Evolutionary conservation across 116 monocot genomes (phyloP).

Genomic region (Posidonia oceanica): DNA sequence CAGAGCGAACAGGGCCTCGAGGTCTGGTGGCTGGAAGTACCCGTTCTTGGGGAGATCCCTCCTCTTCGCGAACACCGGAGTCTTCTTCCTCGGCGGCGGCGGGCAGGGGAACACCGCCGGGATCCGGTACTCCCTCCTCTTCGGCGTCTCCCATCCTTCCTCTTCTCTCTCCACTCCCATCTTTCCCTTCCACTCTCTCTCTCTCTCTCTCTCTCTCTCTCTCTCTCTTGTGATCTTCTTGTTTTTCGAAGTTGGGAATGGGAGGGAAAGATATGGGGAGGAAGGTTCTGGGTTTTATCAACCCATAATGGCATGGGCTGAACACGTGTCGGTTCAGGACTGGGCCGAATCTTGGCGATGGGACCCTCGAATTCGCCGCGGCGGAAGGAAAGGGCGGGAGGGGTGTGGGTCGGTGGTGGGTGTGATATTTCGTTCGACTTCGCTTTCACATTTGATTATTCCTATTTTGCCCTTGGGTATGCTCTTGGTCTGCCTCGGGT

Average conservation of each 20-base stretch:
- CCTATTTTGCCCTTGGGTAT: no score
- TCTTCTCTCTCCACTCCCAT: background rate
- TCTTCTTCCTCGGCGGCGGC: conserved; percentile 54
- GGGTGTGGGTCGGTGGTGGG: background rate
- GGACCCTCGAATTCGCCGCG: background rate
- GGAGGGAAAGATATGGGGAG: background rate
- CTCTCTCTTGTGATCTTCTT: background rate
- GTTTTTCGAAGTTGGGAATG: conserved; percentile 1
- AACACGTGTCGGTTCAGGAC: background rate
- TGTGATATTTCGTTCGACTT: background rate
- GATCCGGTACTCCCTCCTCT: conserved; percentile 49
- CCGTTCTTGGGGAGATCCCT: conserved; percentile 58
- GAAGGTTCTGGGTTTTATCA: background rate
- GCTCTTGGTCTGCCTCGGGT: no score
- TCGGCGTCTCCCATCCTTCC: conserved; percentile 82
- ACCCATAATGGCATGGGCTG: no score
- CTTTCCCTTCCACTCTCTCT: no score
- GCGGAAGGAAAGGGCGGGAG: background rate
- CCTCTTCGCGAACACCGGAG: conserved; percentile 20
- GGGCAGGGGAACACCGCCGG: conserved; percentile 42
- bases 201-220: background rate
- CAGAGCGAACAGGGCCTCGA: conserved; percentile 61
- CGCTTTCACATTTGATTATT: no score
- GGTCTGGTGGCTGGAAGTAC: conserved; percentile 86
- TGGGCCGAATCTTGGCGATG: background rate